These are phyloP conservation scores for Monascus purpureus DNA, from an alignment of 495 filamentous ascomycete species.

Conservation along the genomic window DNA sequence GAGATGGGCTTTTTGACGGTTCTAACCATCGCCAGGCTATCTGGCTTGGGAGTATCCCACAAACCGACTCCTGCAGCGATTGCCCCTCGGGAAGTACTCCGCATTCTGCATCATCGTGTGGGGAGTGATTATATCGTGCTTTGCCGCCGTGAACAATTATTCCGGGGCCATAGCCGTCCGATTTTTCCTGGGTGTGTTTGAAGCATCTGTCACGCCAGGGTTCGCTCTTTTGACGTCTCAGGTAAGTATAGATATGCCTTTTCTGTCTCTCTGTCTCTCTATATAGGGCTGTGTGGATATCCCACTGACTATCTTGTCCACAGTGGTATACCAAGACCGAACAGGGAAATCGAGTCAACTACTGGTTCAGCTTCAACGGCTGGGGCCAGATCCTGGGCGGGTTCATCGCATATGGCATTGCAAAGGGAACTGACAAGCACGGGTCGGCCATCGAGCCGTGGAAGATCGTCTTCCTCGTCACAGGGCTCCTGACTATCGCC, in stretches of 20 bases:
- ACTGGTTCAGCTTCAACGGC: slow-evolving; percentile 54
- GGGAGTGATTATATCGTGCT: slow-evolving; percentile 40
- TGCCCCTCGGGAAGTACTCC: slow-evolving; percentile 47
- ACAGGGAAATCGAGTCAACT: slow-evolving; percentile 40
- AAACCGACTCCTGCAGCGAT: slow-evolving; percentile 41
- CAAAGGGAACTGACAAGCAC: slow-evolving; percentile 36
- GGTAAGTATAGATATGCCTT: slow-evolving; percentile 10
- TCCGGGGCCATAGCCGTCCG: slow-evolving; percentile 40
- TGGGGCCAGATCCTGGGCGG: slow-evolving; percentile 49
- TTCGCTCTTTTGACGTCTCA: slow-evolving; percentile 49
- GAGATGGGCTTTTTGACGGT: too few relatives aligned
- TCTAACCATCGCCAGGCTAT: slow-evolving; percentile 27
- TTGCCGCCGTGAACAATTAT: slow-evolving; percentile 35
- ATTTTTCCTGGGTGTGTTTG: slow-evolving; percentile 46
- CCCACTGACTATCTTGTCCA: too few relatives aligned
- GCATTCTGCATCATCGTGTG: slow-evolving; percentile 42
- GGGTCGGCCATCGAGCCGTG: slow-evolving; percentile 44
- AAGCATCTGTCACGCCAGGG: slow-evolving; percentile 48
- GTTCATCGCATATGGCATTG: slow-evolving; percentile 50
- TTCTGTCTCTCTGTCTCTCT: too few relatives aligned
- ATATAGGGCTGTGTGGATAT: too few relatives aligned
- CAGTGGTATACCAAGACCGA: slow-evolving; percentile 51
- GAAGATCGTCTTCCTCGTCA: slow-evolving; percentile 57
- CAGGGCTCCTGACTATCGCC: slow-evolving; percentile 43
- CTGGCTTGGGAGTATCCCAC: slow-evolving; percentile 53